phyloP scores from a whole-genome alignment of 441 rosid species.

The Gossypium aridum region DNA sequence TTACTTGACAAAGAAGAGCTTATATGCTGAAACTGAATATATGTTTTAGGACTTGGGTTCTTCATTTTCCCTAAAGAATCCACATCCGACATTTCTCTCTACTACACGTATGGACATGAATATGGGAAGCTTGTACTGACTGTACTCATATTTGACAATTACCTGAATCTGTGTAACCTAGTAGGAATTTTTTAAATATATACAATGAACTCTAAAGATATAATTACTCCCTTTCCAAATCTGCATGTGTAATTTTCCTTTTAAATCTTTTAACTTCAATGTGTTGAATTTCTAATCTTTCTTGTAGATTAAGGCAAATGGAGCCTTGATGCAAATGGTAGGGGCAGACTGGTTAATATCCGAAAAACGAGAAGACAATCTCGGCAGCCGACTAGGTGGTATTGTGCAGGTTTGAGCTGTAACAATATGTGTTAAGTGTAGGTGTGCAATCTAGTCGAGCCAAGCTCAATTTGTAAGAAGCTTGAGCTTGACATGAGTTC shows the following conservation, averaged over 20 bases:
- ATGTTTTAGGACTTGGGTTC: too few species aligned
- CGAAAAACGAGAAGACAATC: constrained; percentile 61
- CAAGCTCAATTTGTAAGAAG: not conserved
- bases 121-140: too few species aligned
- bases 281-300: not conserved
- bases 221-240: not conserved
- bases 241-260: not conserved
- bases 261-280: not conserved
- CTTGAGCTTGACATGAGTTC: not conserved
- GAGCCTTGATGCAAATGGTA: constrained; percentile 72
- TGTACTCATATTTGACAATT: not conserved
- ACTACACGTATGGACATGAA: too few species aligned
- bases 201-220: too few species aligned
- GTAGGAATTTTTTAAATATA: not conserved
- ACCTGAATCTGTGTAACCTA: not conserved
- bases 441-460: not conserved
- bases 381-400: constrained; percentile 57
- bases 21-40: too few species aligned
- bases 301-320: constrained; percentile 56
- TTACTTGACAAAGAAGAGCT: too few species aligned
- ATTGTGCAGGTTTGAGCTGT: constrained; percentile 56
- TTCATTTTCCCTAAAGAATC: too few species aligned
- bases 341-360: constrained; percentile 96
- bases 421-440: not conserved
- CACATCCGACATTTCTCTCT: too few species aligned